A percentile compares a stretch with the other conserved stretches of the same genome.
phyloP scores from a whole-genome alignment of 768 basidiomycete genomes.

The Lentinus tigrinus region DNA sequence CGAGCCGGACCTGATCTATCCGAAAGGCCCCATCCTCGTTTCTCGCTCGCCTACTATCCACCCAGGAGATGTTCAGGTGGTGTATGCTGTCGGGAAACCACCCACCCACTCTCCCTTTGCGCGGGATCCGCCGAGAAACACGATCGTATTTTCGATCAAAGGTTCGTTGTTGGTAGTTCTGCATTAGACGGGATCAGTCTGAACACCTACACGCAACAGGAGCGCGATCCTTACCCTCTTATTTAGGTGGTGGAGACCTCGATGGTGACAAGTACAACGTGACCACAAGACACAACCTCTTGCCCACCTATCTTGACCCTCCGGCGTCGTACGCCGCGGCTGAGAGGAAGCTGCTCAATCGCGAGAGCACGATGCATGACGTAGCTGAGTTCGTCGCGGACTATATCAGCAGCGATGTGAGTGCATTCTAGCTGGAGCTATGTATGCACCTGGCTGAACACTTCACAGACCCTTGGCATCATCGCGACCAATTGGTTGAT shows the following conservation, averaged over 20 bases:
- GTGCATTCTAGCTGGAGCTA: constrained; percentile 43
- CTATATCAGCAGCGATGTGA: constrained; percentile 64
- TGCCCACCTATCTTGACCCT: constrained; percentile 20
- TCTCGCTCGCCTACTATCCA: constrained; percentile 69
- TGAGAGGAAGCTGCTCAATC: constrained; percentile 40
- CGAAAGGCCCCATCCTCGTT: constrained; percentile 55
- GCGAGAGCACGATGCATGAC: constrained; percentile 57
- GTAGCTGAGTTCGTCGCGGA: constrained; percentile 71
- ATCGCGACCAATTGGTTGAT: constrained; percentile 63
- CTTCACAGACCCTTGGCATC: constrained; percentile 53
- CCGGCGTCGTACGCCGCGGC: constrained; percentile 55
- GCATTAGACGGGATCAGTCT: constrained; percentile 11
- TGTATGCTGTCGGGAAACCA: constrained; percentile 55
- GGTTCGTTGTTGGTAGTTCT: constrained; percentile 42
- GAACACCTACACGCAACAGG: constrained; percentile 38
- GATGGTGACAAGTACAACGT: constrained; percentile 41
- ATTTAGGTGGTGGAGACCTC: constrained; percentile 66
- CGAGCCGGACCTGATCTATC: constrained; percentile 36
- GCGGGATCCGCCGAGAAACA: constrained; percentile 53
- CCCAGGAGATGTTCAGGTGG: constrained; percentile 65
- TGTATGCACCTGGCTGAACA: constrained; percentile 53
- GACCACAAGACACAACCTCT: constrained; percentile 23
- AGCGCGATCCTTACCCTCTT: constrained; percentile 58
- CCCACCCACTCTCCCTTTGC: constrained; percentile 51
- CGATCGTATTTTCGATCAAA: constrained; percentile 60